Conservation (phyloP, 1,139 yeast species). For the Geotrichum carabidarum region DNA sequence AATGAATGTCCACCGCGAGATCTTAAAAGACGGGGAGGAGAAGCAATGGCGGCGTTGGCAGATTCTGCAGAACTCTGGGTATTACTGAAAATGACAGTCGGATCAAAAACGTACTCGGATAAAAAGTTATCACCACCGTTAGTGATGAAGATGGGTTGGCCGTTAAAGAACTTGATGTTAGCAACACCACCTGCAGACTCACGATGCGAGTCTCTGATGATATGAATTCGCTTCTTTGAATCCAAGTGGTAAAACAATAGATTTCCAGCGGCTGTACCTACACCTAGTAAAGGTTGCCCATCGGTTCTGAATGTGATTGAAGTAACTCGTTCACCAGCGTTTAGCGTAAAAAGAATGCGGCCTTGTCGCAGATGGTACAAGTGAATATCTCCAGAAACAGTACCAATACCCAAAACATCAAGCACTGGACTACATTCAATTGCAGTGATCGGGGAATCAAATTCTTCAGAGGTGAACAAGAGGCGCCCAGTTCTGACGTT, state of each 20-base stretch:
- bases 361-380: conserved; percentile 70
- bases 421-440: conserved; percentile 82
- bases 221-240: conserved; percentile 65
- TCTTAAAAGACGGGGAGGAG: conserved; percentile 89
- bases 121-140: conserved; percentile 88
- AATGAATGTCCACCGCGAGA: conserved; percentile 96
- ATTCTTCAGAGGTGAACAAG: conserved; percentile 52
- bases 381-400: conserved; percentile 59
- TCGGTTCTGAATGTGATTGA: conserved; percentile 89
- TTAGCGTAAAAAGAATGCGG: conserved; percentile 48
- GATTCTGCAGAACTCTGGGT: conserved; percentile 31
- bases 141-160: conserved; percentile 88
- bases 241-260: conserved; percentile 79
- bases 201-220: conserved; percentile 63
- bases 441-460: conserved; percentile 46
- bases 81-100: conserved; percentile 51
- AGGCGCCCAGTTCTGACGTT: conserved; percentile 77
- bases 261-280: conserved; percentile 77
- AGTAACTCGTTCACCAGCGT: conserved; percentile 57
- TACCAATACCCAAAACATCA: conserved; percentile 77
- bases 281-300: conserved; percentile 77
- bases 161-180: conserved; percentile 70
- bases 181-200: conserved; percentile 79
- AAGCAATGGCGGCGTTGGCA: conserved; percentile 57
- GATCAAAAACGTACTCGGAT: conserved; percentile 91